Evolutionary conservation across 805 yeast species (phyloP).

Genomic region (Pichia deserticola): DNA sequence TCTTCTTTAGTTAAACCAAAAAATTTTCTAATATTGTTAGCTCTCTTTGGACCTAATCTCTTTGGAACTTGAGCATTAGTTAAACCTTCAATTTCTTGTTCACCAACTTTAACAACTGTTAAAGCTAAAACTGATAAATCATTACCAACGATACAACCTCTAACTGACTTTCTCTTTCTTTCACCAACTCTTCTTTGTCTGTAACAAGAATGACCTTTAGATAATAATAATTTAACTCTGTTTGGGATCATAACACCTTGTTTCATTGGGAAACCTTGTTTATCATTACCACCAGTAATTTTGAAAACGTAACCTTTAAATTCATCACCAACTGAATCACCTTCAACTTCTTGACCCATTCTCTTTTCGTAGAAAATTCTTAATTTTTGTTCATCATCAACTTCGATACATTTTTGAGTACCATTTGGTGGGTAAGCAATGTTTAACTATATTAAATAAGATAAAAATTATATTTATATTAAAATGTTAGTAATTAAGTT

Average conservation of each 20-base stretch:
- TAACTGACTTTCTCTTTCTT: slow-evolving; percentile 99
- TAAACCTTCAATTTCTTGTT: slow-evolving; percentile 88
- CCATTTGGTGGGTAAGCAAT: slow-evolving; percentile 99
- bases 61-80: slow-evolving; percentile 93
- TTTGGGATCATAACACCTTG: slow-evolving; percentile 99
- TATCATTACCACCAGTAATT: slow-evolving; percentile 99
- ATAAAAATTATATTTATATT: slow-evolving; percentile 2
- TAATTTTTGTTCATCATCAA: slow-evolving; percentile 98
- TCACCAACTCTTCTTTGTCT: slow-evolving; percentile 99
- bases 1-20: slow-evolving; percentile 95
- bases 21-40: slow-evolving; percentile 99
- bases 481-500: slow-evolving; percentile 14
- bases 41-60: slow-evolving; percentile 99
- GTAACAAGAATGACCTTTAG: slow-evolving; percentile 97
- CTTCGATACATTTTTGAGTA: slow-evolving; percentile 95
- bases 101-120: slow-evolving; percentile 96
- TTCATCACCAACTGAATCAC: slow-evolving; percentile 97
- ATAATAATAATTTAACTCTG: slow-evolving; percentile 93
- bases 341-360: slow-evolving; percentile 99
- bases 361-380: slow-evolving; percentile 99
- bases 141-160: slow-evolving; percentile 98
- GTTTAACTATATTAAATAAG: slow-evolving; percentile 59
- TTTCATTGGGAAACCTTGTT: slow-evolving; percentile 99
- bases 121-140: slow-evolving; percentile 95
- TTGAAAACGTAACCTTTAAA: slow-evolving; percentile 99